Evolutionary conservation across 352 stramenopile genomes (phyloP), one percentile per base, ranked within the genome.

Genomic region (Globisporangium parvum): DNA sequence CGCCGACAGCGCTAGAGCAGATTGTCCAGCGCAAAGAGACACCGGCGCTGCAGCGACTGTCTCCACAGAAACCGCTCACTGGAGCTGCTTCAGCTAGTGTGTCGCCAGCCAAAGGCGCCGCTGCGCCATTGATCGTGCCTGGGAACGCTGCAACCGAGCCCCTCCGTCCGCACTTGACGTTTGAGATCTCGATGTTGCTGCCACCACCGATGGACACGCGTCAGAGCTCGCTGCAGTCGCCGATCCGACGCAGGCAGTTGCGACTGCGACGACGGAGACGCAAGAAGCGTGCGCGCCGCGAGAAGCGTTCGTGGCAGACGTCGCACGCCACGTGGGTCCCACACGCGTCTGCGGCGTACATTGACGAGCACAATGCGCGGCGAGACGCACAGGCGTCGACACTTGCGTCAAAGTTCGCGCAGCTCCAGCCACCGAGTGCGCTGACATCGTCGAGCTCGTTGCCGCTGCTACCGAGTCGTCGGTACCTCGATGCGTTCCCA

Each of bases 171-270:
- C 65, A 72, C 37, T 53, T 88, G n/a, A 88, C 75, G 28, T 83
- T 81, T 33, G 69, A 88, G 56, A 82, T 88, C 33, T 80, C 70
- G 44, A 79, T 82, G 71, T 39, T 88, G 24, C 65, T 88, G 18
- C 77, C 77, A 12, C 44, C 57, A 10, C 75, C 77, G 3, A 57
- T 86, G 12, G 71, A 85, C 51, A 65, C 60, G 14, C 63, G 75
- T 12, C 75, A 88, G 57, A 80, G 66, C 41, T 53, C 66, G 39
- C 51, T 88, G 40, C 66, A 71, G 6, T 88, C 75, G 28, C 73
- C 73, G 17, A 78, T 88, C 48, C 63, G 62, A 5, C 59, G 77
- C 3, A 68, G 73, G 50, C 63, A 67, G 45, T 57, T 78, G 14
- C 60, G 66, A 10, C 69, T 65, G 41, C 51, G 62, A 2, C 24